Evolutionary conservation across 306 rosid genomes (phyloP).

Genomic region (Gynostemma pentaphyllum): DNA sequence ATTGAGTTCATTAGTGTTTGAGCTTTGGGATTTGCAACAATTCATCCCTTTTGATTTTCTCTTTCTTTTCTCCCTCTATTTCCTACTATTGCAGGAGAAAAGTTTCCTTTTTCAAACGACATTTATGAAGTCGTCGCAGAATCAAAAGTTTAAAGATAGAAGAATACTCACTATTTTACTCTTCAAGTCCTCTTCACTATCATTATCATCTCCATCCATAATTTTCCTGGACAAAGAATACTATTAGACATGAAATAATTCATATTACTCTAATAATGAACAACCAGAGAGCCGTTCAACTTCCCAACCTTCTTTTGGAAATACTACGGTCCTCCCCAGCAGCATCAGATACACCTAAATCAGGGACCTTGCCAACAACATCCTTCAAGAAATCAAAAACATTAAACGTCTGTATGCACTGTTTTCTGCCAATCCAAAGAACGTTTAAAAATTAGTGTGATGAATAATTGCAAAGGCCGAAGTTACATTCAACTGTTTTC

Average conservation of each 20-base stretch:
- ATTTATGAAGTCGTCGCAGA: neutral
- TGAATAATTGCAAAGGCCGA: neutral
- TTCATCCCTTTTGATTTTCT: neutral
- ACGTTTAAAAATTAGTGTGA: neutral
- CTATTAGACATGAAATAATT: neutral
- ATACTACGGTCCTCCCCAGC: constrained; percentile 36
- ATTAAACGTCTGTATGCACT: constrained; percentile 52
- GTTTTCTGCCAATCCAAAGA: constrained; percentile 43
- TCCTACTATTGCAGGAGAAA: neutral
- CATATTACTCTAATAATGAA: neutral
- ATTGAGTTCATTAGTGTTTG: no score
- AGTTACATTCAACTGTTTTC: neutral
- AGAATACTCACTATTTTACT: constrained; percentile 35
- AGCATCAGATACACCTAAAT: constrained; percentile 55
- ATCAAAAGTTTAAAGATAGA: neutral
- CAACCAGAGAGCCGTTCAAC: neutral
- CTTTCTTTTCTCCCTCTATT: neutral
- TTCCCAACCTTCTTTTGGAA: constrained; percentile 60
- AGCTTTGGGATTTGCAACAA: neutral
- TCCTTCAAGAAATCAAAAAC: constrained; percentile 75
- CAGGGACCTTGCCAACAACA: constrained; percentile 70
- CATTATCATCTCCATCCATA: constrained; percentile 33
- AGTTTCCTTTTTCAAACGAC: neutral
- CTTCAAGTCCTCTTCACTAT: constrained; percentile 45
- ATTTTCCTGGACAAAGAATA: constrained; percentile 38